Percentiles rank a stretch among this genome's conserved stretches.
phyloP scores from a whole-genome alignment of 2,329 filamentous ascomycete genomes.

The Didymella keratinophila region DNA sequence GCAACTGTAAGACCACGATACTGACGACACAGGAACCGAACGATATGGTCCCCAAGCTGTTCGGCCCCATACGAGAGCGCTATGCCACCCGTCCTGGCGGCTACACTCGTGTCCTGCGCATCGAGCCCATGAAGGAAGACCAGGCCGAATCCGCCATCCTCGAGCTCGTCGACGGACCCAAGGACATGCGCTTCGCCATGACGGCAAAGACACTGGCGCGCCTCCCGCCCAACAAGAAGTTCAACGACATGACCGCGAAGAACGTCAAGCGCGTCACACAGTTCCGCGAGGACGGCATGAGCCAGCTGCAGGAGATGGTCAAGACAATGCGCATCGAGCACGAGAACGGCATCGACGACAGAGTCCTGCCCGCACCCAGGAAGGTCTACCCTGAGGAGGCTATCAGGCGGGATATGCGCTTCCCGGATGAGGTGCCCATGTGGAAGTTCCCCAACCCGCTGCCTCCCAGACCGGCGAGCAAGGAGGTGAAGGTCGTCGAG shows the following conservation, averaged over 20 bases:
- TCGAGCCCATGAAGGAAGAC: slow-evolving; percentile 87
- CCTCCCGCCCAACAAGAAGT: slow-evolving; percentile 60
- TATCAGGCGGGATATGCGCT: slow-evolving; percentile 40
- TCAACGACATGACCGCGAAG: slow-evolving; percentile 75
- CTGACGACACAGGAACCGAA: slow-evolving; percentile 66
- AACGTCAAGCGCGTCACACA: slow-evolving; percentile 86
- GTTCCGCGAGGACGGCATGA: slow-evolving; percentile 72
- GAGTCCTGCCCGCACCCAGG: slow-evolving; percentile 38
- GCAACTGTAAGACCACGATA: slow-evolving; percentile 18
- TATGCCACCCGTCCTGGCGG: slow-evolving; percentile 84
- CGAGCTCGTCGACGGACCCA: slow-evolving; percentile 92
- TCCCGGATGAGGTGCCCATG: slow-evolving; percentile 35
- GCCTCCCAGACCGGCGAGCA: slow-evolving; percentile 14
- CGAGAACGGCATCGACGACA: slow-evolving; percentile 36
- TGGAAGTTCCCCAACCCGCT: slow-evolving; percentile 36
- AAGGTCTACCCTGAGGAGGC: slow-evolving; percentile 44
- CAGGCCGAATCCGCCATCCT: slow-evolving; percentile 90
- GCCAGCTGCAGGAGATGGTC: slow-evolving; percentile 70
- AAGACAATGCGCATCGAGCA: slow-evolving; percentile 46
- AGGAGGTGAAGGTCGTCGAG: slow-evolving; percentile 16
- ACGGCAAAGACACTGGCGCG: slow-evolving; percentile 84
- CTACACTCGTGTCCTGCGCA: slow-evolving; percentile 92
- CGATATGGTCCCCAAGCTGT: slow-evolving; percentile 81
- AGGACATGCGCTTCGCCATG: slow-evolving; percentile 93
- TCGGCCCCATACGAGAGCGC: slow-evolving; percentile 79